Evolutionary conservation across 345 rosid species (phyloP).

Genomic region (Excoecaria cochinchinensis): DNA sequence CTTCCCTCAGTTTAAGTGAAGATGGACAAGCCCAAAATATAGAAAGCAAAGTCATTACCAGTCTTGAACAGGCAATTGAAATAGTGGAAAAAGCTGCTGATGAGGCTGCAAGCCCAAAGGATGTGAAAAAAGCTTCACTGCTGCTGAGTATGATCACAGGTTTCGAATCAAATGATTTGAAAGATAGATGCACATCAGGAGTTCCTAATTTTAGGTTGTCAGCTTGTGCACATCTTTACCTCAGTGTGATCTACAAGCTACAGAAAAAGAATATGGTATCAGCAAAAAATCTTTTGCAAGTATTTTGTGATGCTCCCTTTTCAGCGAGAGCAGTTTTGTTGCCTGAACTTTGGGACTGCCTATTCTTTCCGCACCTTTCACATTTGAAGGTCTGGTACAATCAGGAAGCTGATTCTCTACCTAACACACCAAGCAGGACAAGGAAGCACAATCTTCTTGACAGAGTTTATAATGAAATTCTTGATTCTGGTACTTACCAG

Average conservation of each 20-base stretch:
- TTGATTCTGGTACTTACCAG: slow-evolving; percentile 58
- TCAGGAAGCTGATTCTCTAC: slow-evolving; percentile 51
- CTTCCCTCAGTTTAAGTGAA: slow-evolving; percentile 33
- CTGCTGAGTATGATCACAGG: slow-evolving; percentile 56
- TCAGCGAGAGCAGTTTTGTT: slow-evolving; percentile 48
- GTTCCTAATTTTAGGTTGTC: slow-evolving; percentile 48
- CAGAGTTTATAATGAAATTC: slow-evolving; percentile 49
- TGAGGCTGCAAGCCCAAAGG: slow-evolving; percentile 38
- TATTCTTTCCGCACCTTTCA: slow-evolving; percentile 64
- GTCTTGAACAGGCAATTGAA: slow-evolving; percentile 50
- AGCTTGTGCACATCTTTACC: slow-evolving; percentile 61
- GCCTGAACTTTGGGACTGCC: slow-evolving; percentile 55
- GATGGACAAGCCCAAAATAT: slow-evolving; percentile 19
- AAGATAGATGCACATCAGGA: slow-evolving; percentile 47
- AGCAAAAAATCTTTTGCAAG: slow-evolving; percentile 60
- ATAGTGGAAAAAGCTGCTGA: slow-evolving; percentile 45
- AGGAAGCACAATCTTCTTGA: slow-evolving; percentile 53
- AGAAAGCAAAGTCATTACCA: slow-evolving; percentile 45
- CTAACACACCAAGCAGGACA: slow-evolving; percentile 28
- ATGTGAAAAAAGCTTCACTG: slow-evolving; percentile 52
- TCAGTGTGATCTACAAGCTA: slow-evolving; percentile 52
- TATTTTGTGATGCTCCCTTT: slow-evolving; percentile 56
- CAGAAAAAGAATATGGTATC: slow-evolving; percentile 57
- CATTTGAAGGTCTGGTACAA: slow-evolving; percentile 56
- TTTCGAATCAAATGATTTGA: slow-evolving; percentile 40